These are phyloP conservation scores for Paramecium tetraurelia DNA, from an alignment of 73 alveolate genomes.

Conservation along the genomic window DNA sequence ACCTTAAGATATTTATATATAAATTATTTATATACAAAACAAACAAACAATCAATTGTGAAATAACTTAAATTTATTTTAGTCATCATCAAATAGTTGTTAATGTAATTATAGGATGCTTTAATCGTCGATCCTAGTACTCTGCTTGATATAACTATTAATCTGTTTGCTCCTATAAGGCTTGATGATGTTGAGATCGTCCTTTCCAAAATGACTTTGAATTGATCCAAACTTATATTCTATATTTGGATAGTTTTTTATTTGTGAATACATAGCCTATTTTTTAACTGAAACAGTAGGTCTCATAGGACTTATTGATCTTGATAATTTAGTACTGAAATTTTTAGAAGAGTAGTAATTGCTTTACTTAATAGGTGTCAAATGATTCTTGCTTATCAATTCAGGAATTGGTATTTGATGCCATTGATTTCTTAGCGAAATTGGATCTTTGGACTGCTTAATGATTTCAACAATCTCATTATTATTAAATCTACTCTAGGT, in stretches of 20 bases:
- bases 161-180: not conserved
- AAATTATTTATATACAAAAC: not conserved
- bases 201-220: not conserved
- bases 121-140: not conserved
- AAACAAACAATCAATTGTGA: not conserved
- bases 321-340: not conserved
- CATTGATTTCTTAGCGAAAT: not conserved
- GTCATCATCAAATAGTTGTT: not conserved
- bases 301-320: not conserved
- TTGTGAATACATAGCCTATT: not conserved
- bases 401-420: not conserved
- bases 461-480: not conserved
- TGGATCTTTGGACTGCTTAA: not conserved
- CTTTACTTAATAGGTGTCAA: not conserved
- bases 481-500: not conserved
- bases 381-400: not conserved
- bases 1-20: not conserved
- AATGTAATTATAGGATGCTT: not conserved
- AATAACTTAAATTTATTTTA: not conserved
- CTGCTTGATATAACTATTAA: not conserved
- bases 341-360: not conserved
- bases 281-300: not conserved
- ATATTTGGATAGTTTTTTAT: conserved; percentile 1
- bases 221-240: not conserved
- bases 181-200: not conserved